Evolutionary conservation across 768 basidiomycete genomes (phyloP).

Genomic region (Dioszegia hungarica): DNA sequence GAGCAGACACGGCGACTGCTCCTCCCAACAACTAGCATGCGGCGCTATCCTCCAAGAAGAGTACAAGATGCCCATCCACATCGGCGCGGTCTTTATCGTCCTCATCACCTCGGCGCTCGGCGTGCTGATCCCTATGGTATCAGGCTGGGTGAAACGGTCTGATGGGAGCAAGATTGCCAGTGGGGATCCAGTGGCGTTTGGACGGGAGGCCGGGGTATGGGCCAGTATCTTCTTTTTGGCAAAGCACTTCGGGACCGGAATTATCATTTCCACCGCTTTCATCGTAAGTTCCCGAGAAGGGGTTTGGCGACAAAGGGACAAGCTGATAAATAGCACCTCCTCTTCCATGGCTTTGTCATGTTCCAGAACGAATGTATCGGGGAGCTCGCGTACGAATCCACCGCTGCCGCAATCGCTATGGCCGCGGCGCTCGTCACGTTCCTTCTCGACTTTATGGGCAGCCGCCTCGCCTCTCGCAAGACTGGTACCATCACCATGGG

Average conservation of each 20-base stretch:
- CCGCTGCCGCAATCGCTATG: constrained; percentile 47
- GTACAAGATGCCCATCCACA: constrained; percentile 38
- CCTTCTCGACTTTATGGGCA: constrained; percentile 44
- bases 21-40: constrained; percentile 30
- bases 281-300: constrained; percentile 32
- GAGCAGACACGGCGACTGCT: constrained; percentile 41
- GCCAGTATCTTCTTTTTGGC: constrained; percentile 38
- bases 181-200: constrained; percentile 15
- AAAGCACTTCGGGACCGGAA: constrained; percentile 46
- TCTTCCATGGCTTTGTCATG: constrained; percentile 50
- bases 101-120: constrained; percentile 34
- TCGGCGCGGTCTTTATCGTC: constrained; percentile 41
- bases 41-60: constrained; percentile 22
- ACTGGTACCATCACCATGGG: neutral
- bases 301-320: neutral
- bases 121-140: constrained; percentile 34
- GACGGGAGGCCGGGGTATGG: constrained; percentile 17
- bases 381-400: constrained; percentile 45
- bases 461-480: constrained; percentile 21
- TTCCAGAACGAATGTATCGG: constrained; percentile 48
- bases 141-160: constrained; percentile 16
- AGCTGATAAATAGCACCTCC: constrained; percentile 33
- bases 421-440: constrained; percentile 45
- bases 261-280: constrained; percentile 48
- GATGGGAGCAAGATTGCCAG: neutral